phyloP scores from a whole-genome alignment of 176 grass and related monocot genomes.

The Bolboschoenus planiculmis region DNA sequence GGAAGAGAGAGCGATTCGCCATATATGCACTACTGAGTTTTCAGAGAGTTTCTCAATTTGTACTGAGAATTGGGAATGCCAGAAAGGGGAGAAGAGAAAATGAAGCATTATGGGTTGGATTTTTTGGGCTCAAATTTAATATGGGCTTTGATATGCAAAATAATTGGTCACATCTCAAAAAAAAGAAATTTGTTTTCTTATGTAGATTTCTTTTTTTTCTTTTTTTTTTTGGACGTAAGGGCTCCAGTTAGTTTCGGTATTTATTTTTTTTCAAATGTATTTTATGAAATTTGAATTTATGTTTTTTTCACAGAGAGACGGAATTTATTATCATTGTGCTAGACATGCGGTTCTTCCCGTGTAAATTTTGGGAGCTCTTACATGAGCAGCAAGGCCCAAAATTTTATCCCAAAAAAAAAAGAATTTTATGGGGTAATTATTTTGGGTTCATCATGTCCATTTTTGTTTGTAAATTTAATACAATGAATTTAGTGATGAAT shows the following conservation, averaged over 20 bases:
- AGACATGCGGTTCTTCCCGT: no score
- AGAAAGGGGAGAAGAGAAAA: neutral
- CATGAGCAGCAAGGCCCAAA: neutral
- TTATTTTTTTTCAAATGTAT: no score
- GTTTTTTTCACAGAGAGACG: no score
- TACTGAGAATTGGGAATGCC: neutral
- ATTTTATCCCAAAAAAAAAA: neutral
- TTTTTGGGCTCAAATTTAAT: neutral
- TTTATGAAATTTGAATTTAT: no score
- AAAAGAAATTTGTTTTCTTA: neutral
- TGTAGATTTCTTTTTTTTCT: neutral
- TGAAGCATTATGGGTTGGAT: neutral
- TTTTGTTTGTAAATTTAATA: neutral
- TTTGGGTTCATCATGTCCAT: neutral
- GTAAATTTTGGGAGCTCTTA: neutral
- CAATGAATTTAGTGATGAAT: neutral
- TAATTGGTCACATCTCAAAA: no score
- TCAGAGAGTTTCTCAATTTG: no score
- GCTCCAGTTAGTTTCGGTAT: no score
- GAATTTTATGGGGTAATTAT: neutral
- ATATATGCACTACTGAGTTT: neutral
- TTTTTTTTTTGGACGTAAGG: no score
- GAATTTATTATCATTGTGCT: no score
- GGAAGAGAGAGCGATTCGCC: constrained; percentile 10
- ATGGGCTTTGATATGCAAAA: neutral